phyloP scores from a whole-genome alignment of 2,329 filamentous ascomycete species.

The Phialophora verrucosa region DNA sequence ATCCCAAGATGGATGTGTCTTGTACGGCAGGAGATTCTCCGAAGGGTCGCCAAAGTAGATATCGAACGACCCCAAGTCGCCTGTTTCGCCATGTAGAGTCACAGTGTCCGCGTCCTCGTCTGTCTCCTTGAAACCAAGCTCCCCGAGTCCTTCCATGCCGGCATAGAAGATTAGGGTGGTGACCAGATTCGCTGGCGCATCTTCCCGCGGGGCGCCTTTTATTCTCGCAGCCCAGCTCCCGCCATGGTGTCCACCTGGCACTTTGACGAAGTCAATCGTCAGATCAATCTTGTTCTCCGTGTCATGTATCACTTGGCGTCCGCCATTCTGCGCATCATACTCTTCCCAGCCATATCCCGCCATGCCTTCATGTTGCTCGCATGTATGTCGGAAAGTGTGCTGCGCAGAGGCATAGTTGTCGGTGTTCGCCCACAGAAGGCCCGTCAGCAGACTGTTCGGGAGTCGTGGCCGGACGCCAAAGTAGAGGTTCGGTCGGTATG shows the following conservation, averaged over 20 bases:
- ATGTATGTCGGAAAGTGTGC: constrained; percentile 77
- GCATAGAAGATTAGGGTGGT: constrained; percentile 83
- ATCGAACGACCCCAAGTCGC: constrained; percentile 77
- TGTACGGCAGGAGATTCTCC: constrained; percentile 64
- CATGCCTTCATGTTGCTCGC: constrained; percentile 93
- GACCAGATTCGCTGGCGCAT: constrained; percentile 69
- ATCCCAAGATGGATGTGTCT: constrained; percentile 67
- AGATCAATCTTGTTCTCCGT: constrained; percentile 86
- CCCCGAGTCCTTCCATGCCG: constrained; percentile 75
- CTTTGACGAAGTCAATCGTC: constrained; percentile 91
- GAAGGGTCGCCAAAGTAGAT: constrained; percentile 75
- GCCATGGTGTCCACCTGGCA: constrained; percentile 81
- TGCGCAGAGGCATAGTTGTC: constrained; percentile 65
- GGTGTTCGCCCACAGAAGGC: constrained; percentile 86
- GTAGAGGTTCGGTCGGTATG: constrained; percentile 91
- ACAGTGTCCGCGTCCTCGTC: constrained; percentile 66
- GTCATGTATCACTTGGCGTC: constrained; percentile 89
- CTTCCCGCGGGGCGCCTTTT: constrained; percentile 76
- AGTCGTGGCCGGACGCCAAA: constrained; percentile 86
- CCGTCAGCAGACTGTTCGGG: constrained; percentile 79
- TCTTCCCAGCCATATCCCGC: constrained; percentile 97
- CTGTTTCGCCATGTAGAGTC: constrained; percentile 71
- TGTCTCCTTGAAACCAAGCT: constrained; percentile 65
- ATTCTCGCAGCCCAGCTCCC: constrained; percentile 92
- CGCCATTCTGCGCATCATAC: constrained; percentile 87